Conservation (phyloP, 441 rosid species). For the Pelargonium fulgidum region DNA sequence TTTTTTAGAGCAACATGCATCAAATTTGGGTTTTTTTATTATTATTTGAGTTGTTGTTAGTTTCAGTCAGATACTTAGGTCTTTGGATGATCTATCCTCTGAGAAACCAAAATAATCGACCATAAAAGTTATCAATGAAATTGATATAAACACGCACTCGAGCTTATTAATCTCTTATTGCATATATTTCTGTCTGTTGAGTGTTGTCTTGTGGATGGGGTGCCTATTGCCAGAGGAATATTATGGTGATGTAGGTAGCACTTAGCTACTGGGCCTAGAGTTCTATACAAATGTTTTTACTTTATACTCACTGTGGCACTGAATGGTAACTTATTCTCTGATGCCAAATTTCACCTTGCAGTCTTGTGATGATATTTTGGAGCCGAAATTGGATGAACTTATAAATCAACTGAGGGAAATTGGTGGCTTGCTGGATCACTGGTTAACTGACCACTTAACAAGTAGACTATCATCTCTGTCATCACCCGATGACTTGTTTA, state of each 20-base stretch:
- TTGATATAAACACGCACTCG: background rate
- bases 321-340: background rate
- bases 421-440: slow-evolving; percentile 51
- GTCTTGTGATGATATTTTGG: slow-evolving; percentile 70
- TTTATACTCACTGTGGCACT: background rate
- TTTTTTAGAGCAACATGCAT: background rate
- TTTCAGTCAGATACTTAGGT: background rate
- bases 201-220: background rate
- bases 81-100: background rate
- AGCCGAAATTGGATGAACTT: slow-evolving; percentile 72
- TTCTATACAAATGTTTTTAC: background rate
- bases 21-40: background rate
- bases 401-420: slow-evolving; percentile 58
- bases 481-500: slow-evolving; percentile 73
- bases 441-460: slow-evolving; percentile 62
- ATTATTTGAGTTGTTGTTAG: background rate
- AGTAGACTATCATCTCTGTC: slow-evolving; percentile 54
- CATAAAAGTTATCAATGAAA: background rate
- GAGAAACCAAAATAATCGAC: too few species aligned
- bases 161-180: background rate
- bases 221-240: background rate
- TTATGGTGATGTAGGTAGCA: too few species aligned
- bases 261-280: too few species aligned
- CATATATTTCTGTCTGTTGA: background rate
- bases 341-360: slow-evolving; percentile 26